Conservation (phyloP, 192 early-diverging fungal species). For the Oehlia diaphana region DNA sequence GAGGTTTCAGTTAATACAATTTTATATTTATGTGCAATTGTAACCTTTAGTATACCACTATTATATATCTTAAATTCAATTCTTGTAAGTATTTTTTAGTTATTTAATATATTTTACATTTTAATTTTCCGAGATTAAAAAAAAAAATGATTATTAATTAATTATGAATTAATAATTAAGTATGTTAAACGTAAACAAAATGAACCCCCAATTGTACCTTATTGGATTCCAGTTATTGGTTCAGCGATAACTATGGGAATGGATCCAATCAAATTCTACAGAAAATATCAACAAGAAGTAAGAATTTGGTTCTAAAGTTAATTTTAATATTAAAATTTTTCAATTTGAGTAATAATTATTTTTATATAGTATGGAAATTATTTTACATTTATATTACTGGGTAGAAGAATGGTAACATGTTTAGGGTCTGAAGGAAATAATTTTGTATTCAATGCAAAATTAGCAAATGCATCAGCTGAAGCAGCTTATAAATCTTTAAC, state of each 20-base stretch:
- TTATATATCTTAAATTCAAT: neutral
- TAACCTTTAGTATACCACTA: neutral
- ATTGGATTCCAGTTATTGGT: slow-evolving; percentile 88
- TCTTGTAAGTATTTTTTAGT: neutral
- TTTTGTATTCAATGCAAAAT: slow-evolving; percentile 94
- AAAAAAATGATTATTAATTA: neutral
- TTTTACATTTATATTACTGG: slow-evolving; percentile 93
- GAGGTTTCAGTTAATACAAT: neutral
- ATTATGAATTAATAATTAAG: neutral
- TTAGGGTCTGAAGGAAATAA: slow-evolving; percentile 92
- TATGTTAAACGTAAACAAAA: slow-evolving; percentile 41
- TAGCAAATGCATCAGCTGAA: slow-evolving; percentile 84
- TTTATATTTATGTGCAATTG: neutral
- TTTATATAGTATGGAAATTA: slow-evolving; percentile 73
- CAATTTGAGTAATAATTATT: neutral
- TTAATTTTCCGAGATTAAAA: too few species aligned
- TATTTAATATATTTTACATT: neutral
- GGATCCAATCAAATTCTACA: slow-evolving; percentile 85
- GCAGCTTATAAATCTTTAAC: slow-evolving; percentile 93
- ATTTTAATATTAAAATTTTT: neutral
- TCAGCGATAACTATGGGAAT: slow-evolving; percentile 85
- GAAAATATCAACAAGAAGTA: slow-evolving; percentile 72
- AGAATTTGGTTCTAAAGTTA: neutral
- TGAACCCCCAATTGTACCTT: slow-evolving; percentile 68
- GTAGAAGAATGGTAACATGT: slow-evolving; percentile 85